Percentiles rank a stretch among this genome's conserved stretches.
phyloP scores from a whole-genome alignment of 768 basidiomycete genomes.

The Vishniacozyma victoriae region DNA sequence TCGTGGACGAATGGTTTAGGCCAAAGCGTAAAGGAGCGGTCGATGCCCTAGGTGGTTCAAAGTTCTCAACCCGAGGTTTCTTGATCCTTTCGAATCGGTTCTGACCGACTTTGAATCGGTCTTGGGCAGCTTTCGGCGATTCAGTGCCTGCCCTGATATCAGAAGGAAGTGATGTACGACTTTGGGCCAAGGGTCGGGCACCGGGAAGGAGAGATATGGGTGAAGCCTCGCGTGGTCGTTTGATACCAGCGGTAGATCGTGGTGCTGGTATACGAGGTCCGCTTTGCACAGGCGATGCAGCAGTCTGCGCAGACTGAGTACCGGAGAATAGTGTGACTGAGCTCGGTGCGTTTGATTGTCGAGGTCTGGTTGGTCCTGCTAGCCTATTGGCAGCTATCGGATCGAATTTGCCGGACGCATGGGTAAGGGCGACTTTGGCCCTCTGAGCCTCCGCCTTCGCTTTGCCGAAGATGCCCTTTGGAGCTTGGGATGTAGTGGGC shows the following conservation, averaged over 20 bases:
- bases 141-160: constrained; percentile 4
- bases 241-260: too few species aligned
- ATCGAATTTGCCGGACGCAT: constrained; percentile 22
- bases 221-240: constrained; percentile 3
- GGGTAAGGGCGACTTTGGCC: constrained; percentile 30
- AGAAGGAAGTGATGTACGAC: constrained; percentile 6
- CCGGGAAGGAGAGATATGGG: constrained; percentile 8
- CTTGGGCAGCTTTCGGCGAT: background rate
- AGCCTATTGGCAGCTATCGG: background rate
- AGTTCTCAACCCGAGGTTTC: constrained; percentile 7
- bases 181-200: constrained; percentile 4
- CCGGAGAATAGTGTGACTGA: background rate
- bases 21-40: background rate
- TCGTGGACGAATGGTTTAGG: background rate
- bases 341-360: background rate
- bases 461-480: constrained; percentile 17
- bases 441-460: constrained; percentile 29
- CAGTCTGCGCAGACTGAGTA: background rate
- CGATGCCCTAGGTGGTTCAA: too few species aligned
- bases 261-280: background rate
- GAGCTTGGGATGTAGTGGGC: too few species aligned
- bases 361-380: background rate
- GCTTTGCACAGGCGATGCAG: background rate
- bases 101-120: constrained; percentile 5
- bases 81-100: constrained; percentile 3